Evolutionary conservation across 768 basidiomycete species (phyloP).

Genomic region (Auricularia heimuer): DNA sequence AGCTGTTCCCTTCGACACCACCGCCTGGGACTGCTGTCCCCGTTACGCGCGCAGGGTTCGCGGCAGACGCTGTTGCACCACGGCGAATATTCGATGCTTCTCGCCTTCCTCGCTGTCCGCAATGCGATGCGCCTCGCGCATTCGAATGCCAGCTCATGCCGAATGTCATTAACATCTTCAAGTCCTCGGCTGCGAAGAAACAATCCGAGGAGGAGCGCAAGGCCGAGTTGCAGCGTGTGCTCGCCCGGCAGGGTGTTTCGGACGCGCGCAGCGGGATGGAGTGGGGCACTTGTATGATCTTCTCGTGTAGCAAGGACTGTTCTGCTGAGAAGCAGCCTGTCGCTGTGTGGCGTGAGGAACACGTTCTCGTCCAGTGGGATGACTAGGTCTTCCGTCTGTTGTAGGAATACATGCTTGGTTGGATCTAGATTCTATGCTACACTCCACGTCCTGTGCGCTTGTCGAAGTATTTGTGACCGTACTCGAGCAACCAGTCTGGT

Average conservation of each 20-base stretch:
- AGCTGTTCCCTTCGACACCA: slow-evolving; percentile 54
- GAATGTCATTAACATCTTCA: slow-evolving; percentile 74
- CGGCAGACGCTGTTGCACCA: slow-evolving; percentile 32
- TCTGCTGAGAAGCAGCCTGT: slow-evolving; percentile 32
- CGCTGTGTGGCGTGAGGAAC: slow-evolving; percentile 61
- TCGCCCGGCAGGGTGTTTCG: slow-evolving; percentile 36
- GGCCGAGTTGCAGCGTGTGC: slow-evolving; percentile 43
- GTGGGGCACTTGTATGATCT: slow-evolving; percentile 88
- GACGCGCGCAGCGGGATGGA: slow-evolving; percentile 65
- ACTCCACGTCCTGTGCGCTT: slow-evolving; percentile 13
- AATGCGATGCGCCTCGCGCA: slow-evolving; percentile 55
- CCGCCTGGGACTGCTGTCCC: slow-evolving; percentile 32
- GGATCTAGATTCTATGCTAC: not conserved
- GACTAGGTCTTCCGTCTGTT: not conserved
- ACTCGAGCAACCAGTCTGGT: slow-evolving; percentile 71
- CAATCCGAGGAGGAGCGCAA: slow-evolving; percentile 61
- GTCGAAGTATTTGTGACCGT: slow-evolving; percentile 39
- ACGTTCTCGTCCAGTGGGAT: slow-evolving; percentile 70
- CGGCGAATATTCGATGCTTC: slow-evolving; percentile 47
- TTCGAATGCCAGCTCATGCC: slow-evolving; percentile 97
- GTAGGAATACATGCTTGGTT: not conserved
- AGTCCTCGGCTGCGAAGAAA: slow-evolving; percentile 23
- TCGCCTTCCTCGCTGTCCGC: slow-evolving; percentile 49
- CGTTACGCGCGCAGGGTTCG: slow-evolving; percentile 53
- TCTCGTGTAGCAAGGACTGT: slow-evolving; percentile 80